Conservation (phyloP, 2,329 filamentous ascomycete species). For the Colletotrichum sidae region DNA sequence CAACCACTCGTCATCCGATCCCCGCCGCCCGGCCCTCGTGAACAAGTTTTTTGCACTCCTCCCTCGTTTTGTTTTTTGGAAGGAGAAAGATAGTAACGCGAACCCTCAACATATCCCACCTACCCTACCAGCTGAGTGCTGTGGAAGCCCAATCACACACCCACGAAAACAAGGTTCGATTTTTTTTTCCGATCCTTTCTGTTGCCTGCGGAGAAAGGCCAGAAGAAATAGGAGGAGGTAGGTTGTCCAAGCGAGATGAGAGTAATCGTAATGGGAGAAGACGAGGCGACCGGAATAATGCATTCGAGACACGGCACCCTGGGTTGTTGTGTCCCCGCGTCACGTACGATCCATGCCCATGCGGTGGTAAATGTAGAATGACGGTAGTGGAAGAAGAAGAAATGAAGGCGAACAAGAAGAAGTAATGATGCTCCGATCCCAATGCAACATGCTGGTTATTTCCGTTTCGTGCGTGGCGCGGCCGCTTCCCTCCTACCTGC, state of each 20-base stretch:
- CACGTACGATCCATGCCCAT: too few species aligned
- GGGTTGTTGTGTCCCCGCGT: too few species aligned
- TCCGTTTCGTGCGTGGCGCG: constrained; percentile 12
- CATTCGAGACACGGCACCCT: too few species aligned
- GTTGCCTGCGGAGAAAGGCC: constrained; percentile 15
- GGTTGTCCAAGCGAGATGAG: constrained; percentile 35
- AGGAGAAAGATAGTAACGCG: not conserved
- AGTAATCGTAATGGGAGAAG: constrained; percentile 30
- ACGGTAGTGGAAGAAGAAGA: constrained; percentile 19
- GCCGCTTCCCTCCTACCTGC: too few species aligned
- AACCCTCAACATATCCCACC: not conserved
- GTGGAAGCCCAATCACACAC: constrained; percentile 27
- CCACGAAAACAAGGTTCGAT: not conserved
- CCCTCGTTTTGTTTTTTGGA: constrained; percentile 6
- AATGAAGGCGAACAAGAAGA: constrained; percentile 21
- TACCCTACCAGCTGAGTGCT: constrained; percentile 30
- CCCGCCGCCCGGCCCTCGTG: too few species aligned
- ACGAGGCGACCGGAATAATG: constrained; percentile 5
- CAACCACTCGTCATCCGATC: not conserved
- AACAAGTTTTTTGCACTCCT: not conserved
- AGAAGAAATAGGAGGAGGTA: not conserved
- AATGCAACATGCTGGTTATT: constrained; percentile 36
- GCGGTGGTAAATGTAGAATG: constrained; percentile 20
- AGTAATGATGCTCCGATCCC: constrained; percentile 32
- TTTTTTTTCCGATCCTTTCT: constrained; percentile 1